Percentiles rank a stretch among this genome's conserved stretches.
phyloP scores from a whole-genome alignment of 306 rosid species.

The Betula pendula region DNA sequence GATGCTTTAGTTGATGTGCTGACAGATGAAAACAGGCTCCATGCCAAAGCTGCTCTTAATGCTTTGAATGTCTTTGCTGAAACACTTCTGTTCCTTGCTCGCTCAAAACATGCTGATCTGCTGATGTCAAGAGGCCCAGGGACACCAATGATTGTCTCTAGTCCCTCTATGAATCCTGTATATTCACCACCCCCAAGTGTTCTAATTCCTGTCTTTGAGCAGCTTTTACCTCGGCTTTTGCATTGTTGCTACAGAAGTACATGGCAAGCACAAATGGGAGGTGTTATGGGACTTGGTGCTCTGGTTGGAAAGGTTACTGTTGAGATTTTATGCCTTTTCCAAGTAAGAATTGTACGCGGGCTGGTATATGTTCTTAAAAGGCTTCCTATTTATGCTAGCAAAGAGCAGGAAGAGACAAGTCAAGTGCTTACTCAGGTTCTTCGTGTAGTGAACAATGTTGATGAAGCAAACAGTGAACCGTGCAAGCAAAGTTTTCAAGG shows the following conservation, averaged over 20 bases:
- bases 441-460: constrained; percentile 96
- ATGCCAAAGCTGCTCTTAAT: constrained; percentile 89
- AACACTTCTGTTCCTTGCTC: constrained; percentile 88
- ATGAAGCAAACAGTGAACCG: constrained; percentile 96
- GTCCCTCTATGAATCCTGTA: constrained; percentile 96
- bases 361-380: constrained; percentile 90
- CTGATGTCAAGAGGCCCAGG: constrained; percentile 90
- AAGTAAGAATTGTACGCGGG: constrained; percentile 91
- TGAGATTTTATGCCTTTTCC: constrained; percentile 83
- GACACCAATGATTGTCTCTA: constrained; percentile 97
- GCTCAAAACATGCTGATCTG: constrained; percentile 90
- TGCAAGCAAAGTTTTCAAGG: constrained; percentile 89
- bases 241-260: constrained; percentile 96
- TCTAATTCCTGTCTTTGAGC: constrained; percentile 93
- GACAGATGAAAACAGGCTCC: constrained; percentile 90
- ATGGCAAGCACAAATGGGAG: constrained; percentile 99
- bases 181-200: constrained; percentile 98
- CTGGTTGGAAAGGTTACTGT: constrained; percentile 97
- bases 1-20: constrained; percentile 98
- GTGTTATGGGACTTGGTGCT: constrained; percentile 98
- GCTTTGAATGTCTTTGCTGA: constrained; percentile 90
- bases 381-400: constrained; percentile 91
- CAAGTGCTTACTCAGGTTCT: constrained; percentile 99
- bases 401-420: constrained; percentile 99
- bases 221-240: constrained; percentile 91